Conservation (phyloP, 2,329 filamentous ascomycete species). For the Nothopassalora personata region DNA sequence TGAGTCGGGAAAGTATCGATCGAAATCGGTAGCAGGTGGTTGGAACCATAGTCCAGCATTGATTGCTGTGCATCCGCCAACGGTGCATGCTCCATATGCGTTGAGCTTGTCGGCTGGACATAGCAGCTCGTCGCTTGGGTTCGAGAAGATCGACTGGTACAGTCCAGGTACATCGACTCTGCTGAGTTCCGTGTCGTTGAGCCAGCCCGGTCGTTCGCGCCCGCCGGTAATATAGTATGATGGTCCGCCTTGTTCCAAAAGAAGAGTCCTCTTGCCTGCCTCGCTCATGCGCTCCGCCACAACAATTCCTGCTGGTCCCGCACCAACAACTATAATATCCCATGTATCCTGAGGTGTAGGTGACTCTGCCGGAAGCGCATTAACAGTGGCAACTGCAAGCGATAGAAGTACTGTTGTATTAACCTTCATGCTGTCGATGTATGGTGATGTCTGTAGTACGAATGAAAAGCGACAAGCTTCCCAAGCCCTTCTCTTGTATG, state of each 20-base stretch:
- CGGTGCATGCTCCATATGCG: constrained; percentile 42
- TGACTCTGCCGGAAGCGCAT: background rate
- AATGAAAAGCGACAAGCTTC: background rate
- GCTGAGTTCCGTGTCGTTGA: constrained; percentile 44
- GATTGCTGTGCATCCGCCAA: constrained; percentile 57
- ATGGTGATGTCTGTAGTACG: background rate
- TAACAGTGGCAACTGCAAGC: background rate
- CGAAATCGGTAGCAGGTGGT: constrained; percentile 56
- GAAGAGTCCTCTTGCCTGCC: constrained; percentile 48
- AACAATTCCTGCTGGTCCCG: constrained; percentile 51
- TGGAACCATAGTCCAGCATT: constrained; percentile 57
- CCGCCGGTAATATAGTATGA: constrained; percentile 32
- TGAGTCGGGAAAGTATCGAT: constrained; percentile 48
- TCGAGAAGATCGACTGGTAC: constrained; percentile 48
- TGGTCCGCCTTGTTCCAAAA: constrained; percentile 49
- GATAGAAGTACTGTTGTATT: background rate
- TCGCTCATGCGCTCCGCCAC: constrained; percentile 49
- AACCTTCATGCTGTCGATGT: background rate
- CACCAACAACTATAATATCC: constrained; percentile 25
- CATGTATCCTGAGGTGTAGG: background rate
- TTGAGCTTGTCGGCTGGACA: constrained; percentile 41
- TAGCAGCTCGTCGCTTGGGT: constrained; percentile 35
- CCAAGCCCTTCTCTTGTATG: background rate
- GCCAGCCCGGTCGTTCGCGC: constrained; percentile 46
- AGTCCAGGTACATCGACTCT: constrained; percentile 52